Base-by-base conservation (phyloP, 139 green algal genomes). In the Chlorella sp. region DNA sequence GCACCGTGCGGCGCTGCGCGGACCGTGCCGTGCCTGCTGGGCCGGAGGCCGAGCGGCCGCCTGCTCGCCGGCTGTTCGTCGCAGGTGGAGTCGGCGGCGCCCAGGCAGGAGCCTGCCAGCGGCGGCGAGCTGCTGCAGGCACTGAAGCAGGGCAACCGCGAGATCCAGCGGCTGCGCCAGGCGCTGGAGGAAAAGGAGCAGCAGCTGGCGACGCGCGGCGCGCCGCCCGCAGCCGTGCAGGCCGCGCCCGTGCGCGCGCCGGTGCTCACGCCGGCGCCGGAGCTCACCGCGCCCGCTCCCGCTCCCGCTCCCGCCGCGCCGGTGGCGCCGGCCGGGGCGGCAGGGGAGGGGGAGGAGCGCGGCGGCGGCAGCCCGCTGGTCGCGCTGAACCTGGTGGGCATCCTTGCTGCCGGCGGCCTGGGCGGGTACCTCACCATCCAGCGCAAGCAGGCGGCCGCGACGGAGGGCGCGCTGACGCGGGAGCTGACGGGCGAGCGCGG, bases 351-450 rank as follows among this genome's bases (percentile, higher is more conserved):
- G 42, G 65, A 65, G 50, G 73, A 68, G 40, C 35, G 45, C 35
- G 58, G 35, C 40, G 50, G 48, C 9, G 76, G 63, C 69, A 64
- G 63, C 76, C 35, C 56, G 23, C 61, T 74, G 45, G 76, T 53
- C 38, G 71, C 53, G 9, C 60, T 78, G 21, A 84, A 84, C 64
- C 35, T 84, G 17, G 53, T 84, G n/a, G 79, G 79, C 42, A 77
- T 84, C 59, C 33, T 84, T 42, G 79, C 65, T 27, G 79, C 73
- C 9, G 73, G 70, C 1, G 74, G 60, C 5, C 67, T 84, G 31
- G 70, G 35, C 12, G 79, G 79, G 3, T 81, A 78, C 60, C 36
- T 73, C 14, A 71, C 74, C n/a, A 56, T 84, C 15, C 67, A 78
- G 67, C 73, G 74, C 35, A 84, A 84, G 58, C 11, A 77, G 40